phyloP scores from a whole-genome alignment of 352 stramenopile genomes.

The Pythium phragmitis region DNA sequence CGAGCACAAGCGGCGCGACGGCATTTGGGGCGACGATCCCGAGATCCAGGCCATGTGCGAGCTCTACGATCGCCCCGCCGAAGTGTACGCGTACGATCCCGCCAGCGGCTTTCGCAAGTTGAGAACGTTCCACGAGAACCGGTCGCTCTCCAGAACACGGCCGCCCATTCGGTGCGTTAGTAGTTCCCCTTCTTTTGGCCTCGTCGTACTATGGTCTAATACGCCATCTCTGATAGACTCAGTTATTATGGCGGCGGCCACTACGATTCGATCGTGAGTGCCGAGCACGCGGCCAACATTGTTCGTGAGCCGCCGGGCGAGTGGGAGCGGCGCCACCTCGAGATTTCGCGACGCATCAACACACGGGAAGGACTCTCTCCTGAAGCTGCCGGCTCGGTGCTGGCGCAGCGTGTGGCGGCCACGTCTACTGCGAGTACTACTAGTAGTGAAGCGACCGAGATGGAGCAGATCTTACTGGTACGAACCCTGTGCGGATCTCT shows the following conservation, averaged over 20 bases:
- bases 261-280: constrained; percentile 87
- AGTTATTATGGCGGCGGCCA: constrained; percentile 92
- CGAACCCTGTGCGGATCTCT: background rate
- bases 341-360: constrained; percentile 70
- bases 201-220: background rate
- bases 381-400: constrained; percentile 4
- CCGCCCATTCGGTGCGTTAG: constrained; percentile 61
- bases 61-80: constrained; percentile 89
- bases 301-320: constrained; percentile 57
- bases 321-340: constrained; percentile 69
- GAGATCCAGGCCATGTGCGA: constrained; percentile 96
- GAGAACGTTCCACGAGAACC: constrained; percentile 88
- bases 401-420: constrained; percentile 14
- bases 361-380: constrained; percentile 38
- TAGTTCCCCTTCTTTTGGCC: background rate
- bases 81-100: constrained; percentile 90
- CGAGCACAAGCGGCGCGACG: constrained; percentile 82
- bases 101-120: constrained; percentile 71
- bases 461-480: constrained; percentile 73
- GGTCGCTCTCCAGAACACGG: constrained; percentile 46
- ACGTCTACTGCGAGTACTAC: constrained; percentile 26
- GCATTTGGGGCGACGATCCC: constrained; percentile 94
- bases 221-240: constrained; percentile 37
- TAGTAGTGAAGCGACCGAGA: constrained; percentile 55
- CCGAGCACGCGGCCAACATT: constrained; percentile 52